Percentiles rank a stretch among this genome's conserved stretches.
Evolutionary conservation across 2,329 filamentous ascomycete species (phyloP).

Genomic region (Trichoderma endophyticum): DNA sequence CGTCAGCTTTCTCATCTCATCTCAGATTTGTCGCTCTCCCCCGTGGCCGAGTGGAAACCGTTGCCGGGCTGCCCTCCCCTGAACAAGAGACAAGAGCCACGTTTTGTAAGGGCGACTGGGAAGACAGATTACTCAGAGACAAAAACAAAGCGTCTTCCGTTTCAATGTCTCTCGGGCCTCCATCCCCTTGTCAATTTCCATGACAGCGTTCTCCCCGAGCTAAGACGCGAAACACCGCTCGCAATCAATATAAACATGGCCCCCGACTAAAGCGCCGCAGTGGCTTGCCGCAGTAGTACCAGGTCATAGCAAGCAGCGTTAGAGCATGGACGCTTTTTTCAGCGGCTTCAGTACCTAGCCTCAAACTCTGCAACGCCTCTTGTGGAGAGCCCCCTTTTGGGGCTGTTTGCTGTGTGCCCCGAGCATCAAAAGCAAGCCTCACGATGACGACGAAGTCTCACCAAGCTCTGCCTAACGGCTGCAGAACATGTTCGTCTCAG

Average conservation of each 20-base stretch:
- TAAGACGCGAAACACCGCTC: background rate
- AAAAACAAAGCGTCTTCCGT: background rate
- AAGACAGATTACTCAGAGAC: background rate
- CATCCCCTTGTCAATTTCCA: background rate
- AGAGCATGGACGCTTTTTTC: background rate
- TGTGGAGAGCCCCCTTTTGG: slow-evolving; percentile 14
- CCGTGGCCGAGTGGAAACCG: background rate
- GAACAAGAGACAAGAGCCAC: background rate
- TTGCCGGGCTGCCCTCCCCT: slow-evolving; percentile 2
- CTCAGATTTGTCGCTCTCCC: background rate
- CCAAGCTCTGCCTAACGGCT: background rate
- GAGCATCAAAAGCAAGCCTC: background rate
- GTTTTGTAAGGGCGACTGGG: background rate
- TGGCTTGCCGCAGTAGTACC: background rate
- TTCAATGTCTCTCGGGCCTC: background rate
- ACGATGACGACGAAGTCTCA: background rate
- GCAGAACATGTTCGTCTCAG: background rate
- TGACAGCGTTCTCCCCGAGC: background rate
- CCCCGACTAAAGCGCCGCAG: background rate
- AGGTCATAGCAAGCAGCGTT: background rate
- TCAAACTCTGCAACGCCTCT: background rate
- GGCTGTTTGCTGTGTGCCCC: background rate
- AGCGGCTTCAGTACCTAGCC: background rate
- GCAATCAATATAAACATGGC: background rate
- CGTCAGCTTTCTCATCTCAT: background rate